Base-by-base conservation (phyloP, 179 eudicot genomes). In the Beta corolliflora region DNA sequence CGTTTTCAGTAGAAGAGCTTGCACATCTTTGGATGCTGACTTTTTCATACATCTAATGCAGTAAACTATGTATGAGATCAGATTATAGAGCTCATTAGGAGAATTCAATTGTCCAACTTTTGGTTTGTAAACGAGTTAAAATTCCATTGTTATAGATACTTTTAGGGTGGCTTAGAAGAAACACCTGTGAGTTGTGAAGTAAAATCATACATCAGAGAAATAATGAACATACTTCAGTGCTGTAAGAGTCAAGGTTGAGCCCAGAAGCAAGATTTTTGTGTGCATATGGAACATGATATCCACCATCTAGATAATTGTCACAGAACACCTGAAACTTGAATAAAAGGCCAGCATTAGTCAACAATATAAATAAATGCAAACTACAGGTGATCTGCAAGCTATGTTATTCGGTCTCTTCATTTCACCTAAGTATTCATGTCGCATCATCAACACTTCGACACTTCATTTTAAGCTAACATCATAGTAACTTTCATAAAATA, bases 291-390 rank as follows among this genome's bases (percentile, higher is more conserved):
- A 95, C 99, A 84, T 95, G 99, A 87, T 95, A 95, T 45, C 99
- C 99, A 77, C 99, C 99, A 83, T 95, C 99, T 75, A 95, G 85
- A 83, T 95, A 95, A 85, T 95, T 95, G 91, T 95, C 99, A 71
- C 99, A 95, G 83, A 94, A 95, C 6, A 94, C 98, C 99, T 95
- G 88, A 83, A 83, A 48, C 53, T 15, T 23, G 58, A 61, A 54
- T 25, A 3, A 8, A 29, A 72, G 41, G 60, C 36, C 72, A 36
- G 36, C 13, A 59, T 68, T 16, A 71, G 29, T 31, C 5, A 1
- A 69, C 36, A 14, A 63, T 19, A 29, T 65, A 53, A 60, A 14
- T 66, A 58, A 58, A 9, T 58, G 56, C 21, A 53, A 48, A 9
- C 8, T 48, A 48, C 13, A 23, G 19, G 3, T 41, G 8, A 11